Percentiles rank a stretch among this genome's conserved stretches.
Conservation (phyloP, 768 basidiomycete genomes). For the Xerocomellus intermedius region DNA sequence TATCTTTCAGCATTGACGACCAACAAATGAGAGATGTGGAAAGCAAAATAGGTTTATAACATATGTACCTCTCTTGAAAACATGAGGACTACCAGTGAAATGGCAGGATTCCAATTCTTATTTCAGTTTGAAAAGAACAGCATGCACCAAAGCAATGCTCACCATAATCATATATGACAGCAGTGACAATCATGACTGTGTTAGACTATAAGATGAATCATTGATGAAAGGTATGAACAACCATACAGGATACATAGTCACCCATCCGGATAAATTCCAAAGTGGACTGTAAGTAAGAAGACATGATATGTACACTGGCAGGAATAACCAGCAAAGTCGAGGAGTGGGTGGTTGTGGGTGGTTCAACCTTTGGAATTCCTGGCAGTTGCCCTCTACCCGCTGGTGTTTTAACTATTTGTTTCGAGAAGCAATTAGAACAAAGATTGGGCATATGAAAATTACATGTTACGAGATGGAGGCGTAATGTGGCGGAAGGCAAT, state of each 20-base stretch:
- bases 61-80: constrained; percentile 1
- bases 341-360: neutral
- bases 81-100: neutral
- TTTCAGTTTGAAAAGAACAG: no score
- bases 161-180: constrained; percentile 12
- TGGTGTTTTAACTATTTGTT: no score
- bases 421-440: no score
- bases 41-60: no score
- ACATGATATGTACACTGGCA: neutral
- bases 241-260: neutral
- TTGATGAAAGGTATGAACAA: neutral
- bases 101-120: neutral
- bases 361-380: no score
- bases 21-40: no score
- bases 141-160: neutral
- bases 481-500: neutral
- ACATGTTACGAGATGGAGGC: no score
- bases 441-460: neutral
- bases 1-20: neutral
- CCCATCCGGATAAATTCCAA: neutral
- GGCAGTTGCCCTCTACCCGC: neutral
- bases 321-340: neutral
- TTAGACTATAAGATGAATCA: neutral
- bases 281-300: neutral
- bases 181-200: neutral